These are phyloP conservation scores for Dictyostelium intermedium DNA, from an alignment of 78 protist species.

Conservation along the genomic window DNA sequence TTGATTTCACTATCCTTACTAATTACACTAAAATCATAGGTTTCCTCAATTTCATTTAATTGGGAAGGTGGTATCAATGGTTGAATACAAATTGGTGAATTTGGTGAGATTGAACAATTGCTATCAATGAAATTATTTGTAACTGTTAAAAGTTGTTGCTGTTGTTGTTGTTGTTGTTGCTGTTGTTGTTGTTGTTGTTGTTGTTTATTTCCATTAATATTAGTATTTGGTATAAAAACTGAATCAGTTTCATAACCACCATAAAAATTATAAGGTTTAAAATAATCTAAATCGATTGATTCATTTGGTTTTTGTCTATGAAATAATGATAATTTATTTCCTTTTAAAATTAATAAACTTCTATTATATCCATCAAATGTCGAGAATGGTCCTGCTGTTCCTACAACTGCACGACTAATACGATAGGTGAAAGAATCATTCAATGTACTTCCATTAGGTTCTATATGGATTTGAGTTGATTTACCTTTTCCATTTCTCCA, in stretches of 20 bases:
- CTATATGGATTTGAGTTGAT: conserved; percentile 49
- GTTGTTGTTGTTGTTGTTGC: neutral
- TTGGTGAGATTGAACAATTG: neutral
- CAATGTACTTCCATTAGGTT: conserved; percentile 22
- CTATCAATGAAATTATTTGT: neutral
- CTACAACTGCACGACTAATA: conserved; percentile 8
- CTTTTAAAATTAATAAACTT: conserved; percentile 25
- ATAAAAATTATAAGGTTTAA: conserved; percentile 41
- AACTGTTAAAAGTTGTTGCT: neutral
- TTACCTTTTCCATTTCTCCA: conserved; percentile 73
- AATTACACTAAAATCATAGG: conserved; percentile 16
- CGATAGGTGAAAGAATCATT: conserved; percentile 48
- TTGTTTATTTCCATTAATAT: neutral
- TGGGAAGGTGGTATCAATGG: neutral
- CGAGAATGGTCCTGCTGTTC: conserved; percentile 32
- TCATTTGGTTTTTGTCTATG: conserved; percentile 46
- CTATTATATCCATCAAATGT: conserved; percentile 46
- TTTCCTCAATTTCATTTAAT: neutral
- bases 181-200: neutral
- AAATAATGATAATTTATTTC: conserved; percentile 23
- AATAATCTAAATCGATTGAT: conserved; percentile 12
- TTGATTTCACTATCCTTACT: neutral
- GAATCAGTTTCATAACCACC: conserved; percentile 71
- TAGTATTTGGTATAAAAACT: neutral
- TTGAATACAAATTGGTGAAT: neutral